phyloP scores from a whole-genome alignment of 345 rosid species.

The Brassica cretica region DNA sequence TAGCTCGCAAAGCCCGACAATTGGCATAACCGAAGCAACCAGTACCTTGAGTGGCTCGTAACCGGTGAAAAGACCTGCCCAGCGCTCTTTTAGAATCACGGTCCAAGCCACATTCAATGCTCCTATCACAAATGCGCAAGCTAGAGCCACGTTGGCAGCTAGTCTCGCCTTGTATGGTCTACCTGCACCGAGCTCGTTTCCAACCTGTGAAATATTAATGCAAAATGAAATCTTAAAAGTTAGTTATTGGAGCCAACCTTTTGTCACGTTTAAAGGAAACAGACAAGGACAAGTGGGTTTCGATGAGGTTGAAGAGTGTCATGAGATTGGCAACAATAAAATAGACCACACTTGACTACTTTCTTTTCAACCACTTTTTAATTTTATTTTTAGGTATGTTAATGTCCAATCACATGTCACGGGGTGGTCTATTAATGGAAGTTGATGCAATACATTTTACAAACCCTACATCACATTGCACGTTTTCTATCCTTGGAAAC shows the following conservation, averaged over 20 bases:
- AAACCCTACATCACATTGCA: slow-evolving; percentile 27
- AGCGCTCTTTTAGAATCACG: slow-evolving; percentile 55
- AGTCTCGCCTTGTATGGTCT: slow-evolving; percentile 80
- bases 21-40: slow-evolving; percentile 84
- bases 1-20: slow-evolving; percentile 87
- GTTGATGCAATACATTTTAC: slow-evolving; percentile 41
- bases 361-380: slow-evolving; percentile 25
- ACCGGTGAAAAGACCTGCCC: slow-evolving; percentile 79
- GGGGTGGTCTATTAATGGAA: slow-evolving; percentile 33
- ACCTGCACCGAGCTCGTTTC: slow-evolving; percentile 96
- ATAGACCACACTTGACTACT: slow-evolving; percentile 39
- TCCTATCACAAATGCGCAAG: slow-evolving; percentile 77
- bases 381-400: slow-evolving; percentile 21
- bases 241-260: slow-evolving; percentile 24
- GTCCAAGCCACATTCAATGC: slow-evolving; percentile 83
- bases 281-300: slow-evolving; percentile 32
- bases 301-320: slow-evolving; percentile 29
- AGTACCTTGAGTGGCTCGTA: slow-evolving; percentile 58
- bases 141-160: slow-evolving; percentile 82
- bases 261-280: slow-evolving; percentile 36
- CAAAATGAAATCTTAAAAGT: slow-evolving; percentile 11
- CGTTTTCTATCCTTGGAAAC: slow-evolving; percentile 23
- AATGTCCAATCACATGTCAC: slow-evolving; percentile 43
- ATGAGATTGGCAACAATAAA: slow-evolving; percentile 32
- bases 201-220: slow-evolving; percentile 50